Conservation (phyloP, 2,329 filamentous ascomycete species). For the Myotisia sp. region DNA sequence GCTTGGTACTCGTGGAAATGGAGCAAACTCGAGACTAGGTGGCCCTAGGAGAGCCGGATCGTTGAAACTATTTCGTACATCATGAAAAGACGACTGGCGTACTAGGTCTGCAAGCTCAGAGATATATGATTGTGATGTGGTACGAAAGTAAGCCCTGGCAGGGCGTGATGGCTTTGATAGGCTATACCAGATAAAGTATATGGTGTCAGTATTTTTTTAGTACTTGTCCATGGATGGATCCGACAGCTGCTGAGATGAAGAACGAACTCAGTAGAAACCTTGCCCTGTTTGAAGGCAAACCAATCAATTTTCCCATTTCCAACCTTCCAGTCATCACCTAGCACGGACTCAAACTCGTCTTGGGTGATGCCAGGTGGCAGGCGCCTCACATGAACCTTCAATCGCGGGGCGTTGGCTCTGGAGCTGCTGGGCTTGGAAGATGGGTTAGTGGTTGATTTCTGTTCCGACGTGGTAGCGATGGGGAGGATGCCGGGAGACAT, state of each 20-base stretch:
- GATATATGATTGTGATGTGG: constrained; percentile 58
- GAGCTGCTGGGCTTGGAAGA: constrained; percentile 25
- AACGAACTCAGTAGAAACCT: constrained; percentile 69
- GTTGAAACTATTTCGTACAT: constrained; percentile 62
- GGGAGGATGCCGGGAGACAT: constrained; percentile 28
- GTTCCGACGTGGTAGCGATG: constrained; percentile 35
- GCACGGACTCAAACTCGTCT: constrained; percentile 54
- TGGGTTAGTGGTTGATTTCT: constrained; percentile 10
- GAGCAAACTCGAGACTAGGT: constrained; percentile 65
- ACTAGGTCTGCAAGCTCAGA: constrained; percentile 55
- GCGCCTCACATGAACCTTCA: constrained; percentile 74
- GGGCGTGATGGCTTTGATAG: constrained; percentile 75
- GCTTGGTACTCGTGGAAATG: constrained; percentile 69
- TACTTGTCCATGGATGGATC: constrained; percentile 1
- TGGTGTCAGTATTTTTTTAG: no score
- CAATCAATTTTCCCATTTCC: constrained; percentile 77
- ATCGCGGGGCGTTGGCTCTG: constrained; percentile 42
- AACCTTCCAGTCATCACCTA: constrained; percentile 69
- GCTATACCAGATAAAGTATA: constrained; percentile 29
- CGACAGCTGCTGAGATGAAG: constrained; percentile 3
- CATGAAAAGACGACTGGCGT: constrained; percentile 56
- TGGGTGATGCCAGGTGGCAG: constrained; percentile 75
- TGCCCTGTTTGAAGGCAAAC: constrained; percentile 58
- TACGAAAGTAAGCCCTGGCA: constrained; percentile 66
- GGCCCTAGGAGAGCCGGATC: constrained; percentile 62